phyloP scores from a whole-genome alignment of 2,329 filamentous ascomycete genomes.

The Fusarium pseudograminearum region DNA sequence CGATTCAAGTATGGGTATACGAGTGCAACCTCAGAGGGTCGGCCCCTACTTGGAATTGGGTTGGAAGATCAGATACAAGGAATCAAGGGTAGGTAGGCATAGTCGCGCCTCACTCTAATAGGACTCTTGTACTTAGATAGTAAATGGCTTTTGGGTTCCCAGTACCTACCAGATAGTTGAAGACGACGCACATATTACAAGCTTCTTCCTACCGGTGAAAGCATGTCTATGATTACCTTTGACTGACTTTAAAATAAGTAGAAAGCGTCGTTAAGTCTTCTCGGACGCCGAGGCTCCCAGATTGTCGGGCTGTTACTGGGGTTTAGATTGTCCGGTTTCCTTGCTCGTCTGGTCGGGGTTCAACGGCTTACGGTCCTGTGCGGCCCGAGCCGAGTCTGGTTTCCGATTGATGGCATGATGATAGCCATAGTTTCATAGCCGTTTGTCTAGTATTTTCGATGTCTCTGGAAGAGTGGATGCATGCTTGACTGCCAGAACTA shows the following conservation, averaged over 20 bases:
- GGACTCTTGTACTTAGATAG: no score
- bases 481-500: background rate
- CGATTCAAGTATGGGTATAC: background rate
- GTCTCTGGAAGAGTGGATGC: background rate
- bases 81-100: background rate
- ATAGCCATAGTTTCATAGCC: background rate
- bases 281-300: rapidly evolving
- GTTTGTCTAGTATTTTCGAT: background rate
- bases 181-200: no score
- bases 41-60: background rate
- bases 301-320: no score
- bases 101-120: no score
- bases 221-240: no score
- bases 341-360: no score
- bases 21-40: background rate
- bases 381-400: background rate
- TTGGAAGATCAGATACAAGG: background rate
- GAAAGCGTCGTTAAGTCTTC: no score
- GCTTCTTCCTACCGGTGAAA: no score
- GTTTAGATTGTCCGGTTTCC: rapidly evolving
- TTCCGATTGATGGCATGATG: background rate
- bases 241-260: no score
- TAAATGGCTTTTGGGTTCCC: no score
- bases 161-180: no score
- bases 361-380: background rate